Conservation (phyloP, 495 filamentous ascomycete species). For the Penicillium argentinense region DNA sequence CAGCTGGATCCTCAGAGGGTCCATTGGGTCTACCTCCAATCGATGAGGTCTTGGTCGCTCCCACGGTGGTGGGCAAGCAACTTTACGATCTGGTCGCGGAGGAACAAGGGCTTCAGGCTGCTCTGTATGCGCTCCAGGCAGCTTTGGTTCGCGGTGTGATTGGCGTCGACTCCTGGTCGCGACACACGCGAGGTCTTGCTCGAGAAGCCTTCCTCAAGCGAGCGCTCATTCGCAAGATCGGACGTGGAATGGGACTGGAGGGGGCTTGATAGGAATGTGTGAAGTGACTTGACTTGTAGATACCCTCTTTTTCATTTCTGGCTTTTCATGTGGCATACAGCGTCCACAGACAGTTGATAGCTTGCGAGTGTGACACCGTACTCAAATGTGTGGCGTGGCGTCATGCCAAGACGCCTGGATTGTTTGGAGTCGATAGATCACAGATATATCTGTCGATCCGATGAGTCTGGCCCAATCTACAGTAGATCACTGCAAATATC, state of each 20-base stretch:
- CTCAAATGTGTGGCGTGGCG: too few relatives aligned
- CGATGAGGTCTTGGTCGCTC: slow-evolving; percentile 90
- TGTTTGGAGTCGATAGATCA: not conserved
- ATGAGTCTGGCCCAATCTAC: not conserved
- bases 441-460: not conserved
- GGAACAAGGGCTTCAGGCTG: slow-evolving; percentile 78
- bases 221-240: slow-evolving; percentile 86
- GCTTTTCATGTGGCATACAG: too few relatives aligned
- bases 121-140: slow-evolving; percentile 78
- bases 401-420: not conserved
- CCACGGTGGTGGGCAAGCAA: slow-evolving; percentile 89
- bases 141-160: slow-evolving; percentile 82
- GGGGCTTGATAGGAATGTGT: slow-evolving; percentile 14
- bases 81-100: slow-evolving; percentile 86
- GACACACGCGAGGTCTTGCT: slow-evolving; percentile 77
- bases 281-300: slow-evolving; percentile 6
- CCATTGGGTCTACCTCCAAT: slow-evolving; percentile 60
- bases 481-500: not conserved
- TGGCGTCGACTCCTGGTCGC: slow-evolving; percentile 75
- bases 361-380: not conserved
- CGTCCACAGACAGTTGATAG: too few relatives aligned
- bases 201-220: slow-evolving; percentile 90
- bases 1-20: slow-evolving; percentile 6
- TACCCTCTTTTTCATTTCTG: slow-evolving; percentile 10
- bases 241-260: slow-evolving; percentile 73